These are phyloP conservation scores for Pythium chondricola DNA, from an alignment of 352 stramenopile species.

Conservation along the genomic window DNA sequence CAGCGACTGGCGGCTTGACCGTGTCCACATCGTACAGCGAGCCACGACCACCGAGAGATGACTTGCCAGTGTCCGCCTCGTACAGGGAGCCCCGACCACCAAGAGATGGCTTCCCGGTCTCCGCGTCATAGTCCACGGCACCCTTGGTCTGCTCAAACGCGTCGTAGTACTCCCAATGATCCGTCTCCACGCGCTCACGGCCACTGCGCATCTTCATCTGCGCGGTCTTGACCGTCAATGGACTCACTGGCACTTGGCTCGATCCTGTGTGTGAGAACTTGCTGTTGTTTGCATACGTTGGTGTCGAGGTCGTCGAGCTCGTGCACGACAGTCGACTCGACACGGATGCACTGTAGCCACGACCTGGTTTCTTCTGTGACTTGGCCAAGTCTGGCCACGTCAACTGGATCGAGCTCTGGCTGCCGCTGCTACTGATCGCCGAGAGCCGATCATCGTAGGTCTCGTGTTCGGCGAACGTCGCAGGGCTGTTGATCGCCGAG, in stretches of 20 bases:
- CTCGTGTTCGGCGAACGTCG: constrained; percentile 24
- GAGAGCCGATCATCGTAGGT: constrained; percentile 32
- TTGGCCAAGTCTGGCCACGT: constrained; percentile 16
- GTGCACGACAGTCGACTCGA: constrained; percentile 6
- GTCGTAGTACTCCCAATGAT: constrained; percentile 63
- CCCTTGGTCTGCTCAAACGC: constrained; percentile 35
- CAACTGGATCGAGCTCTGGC: constrained; percentile 23
- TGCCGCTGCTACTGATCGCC: constrained; percentile 39
- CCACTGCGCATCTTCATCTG: constrained; percentile 13
- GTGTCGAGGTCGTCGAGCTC: constrained; percentile 5
- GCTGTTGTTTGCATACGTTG: constrained; percentile 1
- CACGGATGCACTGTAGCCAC: constrained; percentile 1
- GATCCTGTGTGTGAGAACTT: constrained; percentile 30
- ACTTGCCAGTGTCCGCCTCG: background rate
- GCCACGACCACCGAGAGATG: background rate
- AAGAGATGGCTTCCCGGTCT: constrained; percentile 21
- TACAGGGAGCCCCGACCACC: background rate
- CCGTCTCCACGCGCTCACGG: constrained; percentile 47
- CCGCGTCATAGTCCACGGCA: constrained; percentile 9
- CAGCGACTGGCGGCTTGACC: background rate
- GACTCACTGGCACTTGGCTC: constrained; percentile 48
- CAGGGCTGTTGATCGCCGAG: constrained; percentile 20
- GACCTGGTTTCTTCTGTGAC: background rate
- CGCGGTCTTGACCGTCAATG: constrained; percentile 40
- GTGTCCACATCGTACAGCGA: background rate